phyloP scores from a whole-genome alignment of 352 stramenopile genomes.

The Thalassiosira livingstoniorum region DNA sequence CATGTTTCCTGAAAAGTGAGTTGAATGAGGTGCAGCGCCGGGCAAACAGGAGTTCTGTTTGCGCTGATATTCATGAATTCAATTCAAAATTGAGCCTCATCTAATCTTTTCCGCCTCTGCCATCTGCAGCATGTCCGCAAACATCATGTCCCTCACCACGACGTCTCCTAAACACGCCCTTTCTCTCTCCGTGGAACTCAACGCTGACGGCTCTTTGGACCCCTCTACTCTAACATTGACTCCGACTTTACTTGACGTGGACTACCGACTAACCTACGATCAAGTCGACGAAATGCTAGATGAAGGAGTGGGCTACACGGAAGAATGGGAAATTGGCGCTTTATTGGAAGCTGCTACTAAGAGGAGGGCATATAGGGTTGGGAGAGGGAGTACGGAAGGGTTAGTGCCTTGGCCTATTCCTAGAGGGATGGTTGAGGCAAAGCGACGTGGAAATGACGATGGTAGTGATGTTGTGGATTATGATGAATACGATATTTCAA shows the following conservation, averaged over 20 bases:
- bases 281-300: slow-evolving; percentile 85
- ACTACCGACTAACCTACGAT: slow-evolving; percentile 81
- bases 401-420: slow-evolving; percentile 73
- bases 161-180: slow-evolving; percentile 62
- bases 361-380: slow-evolving; percentile 63
- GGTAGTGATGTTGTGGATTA: no score
- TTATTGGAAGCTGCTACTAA: slow-evolving; percentile 65
- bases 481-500: slow-evolving; percentile 61
- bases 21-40: no score
- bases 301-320: slow-evolving; percentile 72
- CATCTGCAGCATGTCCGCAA: slow-evolving; percentile 45
- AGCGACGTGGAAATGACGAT: no score
- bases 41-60: no score
- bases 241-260: slow-evolving; percentile 69
- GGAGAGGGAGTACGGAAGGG: slow-evolving; percentile 67
- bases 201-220: slow-evolving; percentile 73
- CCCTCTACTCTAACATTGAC: slow-evolving; percentile 63
- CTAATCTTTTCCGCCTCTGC: no score
- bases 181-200: slow-evolving; percentile 74
- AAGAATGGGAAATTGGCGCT: slow-evolving; percentile 83
- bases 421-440: slow-evolving; percentile 46
- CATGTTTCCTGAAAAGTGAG: slow-evolving; percentile 75
- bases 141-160: slow-evolving; percentile 70
- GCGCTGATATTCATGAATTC: no score
- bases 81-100: no score